Percentiles rank a stretch among this genome's conserved stretches.
Conservation (phyloP, 2,329 filamentous ascomycete species). For the Lachnellula subtilissima region DNA sequence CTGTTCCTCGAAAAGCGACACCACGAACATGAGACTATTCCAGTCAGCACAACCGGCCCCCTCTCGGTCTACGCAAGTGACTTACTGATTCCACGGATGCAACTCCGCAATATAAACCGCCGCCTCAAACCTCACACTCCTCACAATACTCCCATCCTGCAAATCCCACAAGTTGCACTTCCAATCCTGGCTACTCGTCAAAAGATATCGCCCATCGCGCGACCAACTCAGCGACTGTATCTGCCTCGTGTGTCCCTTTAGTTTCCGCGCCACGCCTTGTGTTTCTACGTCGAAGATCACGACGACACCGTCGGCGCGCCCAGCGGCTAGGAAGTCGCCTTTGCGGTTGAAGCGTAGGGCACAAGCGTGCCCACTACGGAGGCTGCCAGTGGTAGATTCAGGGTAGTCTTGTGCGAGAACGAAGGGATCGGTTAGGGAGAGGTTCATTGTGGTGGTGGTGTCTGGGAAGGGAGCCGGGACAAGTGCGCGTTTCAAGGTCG, state of each 20-base stretch:
- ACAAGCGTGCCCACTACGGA: constrained; percentile 66
- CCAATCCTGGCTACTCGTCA: constrained; percentile 94
- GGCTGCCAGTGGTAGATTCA: constrained; percentile 80
- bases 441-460: constrained; percentile 51
- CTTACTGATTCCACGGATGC: constrained; percentile 83
- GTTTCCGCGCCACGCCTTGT: constrained; percentile 89
- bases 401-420: constrained; percentile 77
- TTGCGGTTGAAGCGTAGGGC: constrained; percentile 80
- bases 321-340: constrained; percentile 91
- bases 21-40: constrained; percentile 75
- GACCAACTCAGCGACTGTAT: constrained; percentile 97
- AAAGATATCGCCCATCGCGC: constrained; percentile 79
- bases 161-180: constrained; percentile 96
- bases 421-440: constrained; percentile 67
- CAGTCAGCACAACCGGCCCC: constrained; percentile 3
- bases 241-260: constrained; percentile 87
- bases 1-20: constrained; percentile 89
- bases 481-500: no score
- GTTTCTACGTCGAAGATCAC: constrained; percentile 98
- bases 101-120: constrained; percentile 95
- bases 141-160: constrained; percentile 61
- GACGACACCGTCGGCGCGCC: constrained; percentile 88
- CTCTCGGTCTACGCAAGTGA: background rate
- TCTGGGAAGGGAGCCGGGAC: no score
- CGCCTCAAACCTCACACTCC: constrained; percentile 85